These are phyloP conservation scores for Cochlearia excelsa DNA, from an alignment of 345 rosid genomes.

Conservation along the genomic window DNA sequence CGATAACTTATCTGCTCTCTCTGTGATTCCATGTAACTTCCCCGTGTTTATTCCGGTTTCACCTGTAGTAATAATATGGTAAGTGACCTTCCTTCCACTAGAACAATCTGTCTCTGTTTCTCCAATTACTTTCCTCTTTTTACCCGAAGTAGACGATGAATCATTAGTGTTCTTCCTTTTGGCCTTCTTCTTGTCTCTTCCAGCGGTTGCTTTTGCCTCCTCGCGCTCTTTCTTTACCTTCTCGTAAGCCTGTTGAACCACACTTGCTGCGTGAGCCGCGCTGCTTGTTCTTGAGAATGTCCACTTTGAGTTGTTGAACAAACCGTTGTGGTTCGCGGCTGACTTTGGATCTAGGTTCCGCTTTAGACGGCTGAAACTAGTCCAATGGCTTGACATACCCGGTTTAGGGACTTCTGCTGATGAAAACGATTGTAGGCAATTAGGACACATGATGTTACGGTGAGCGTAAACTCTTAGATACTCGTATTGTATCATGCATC, in stretches of 20 bases:
- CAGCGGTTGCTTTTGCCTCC: slow-evolving; percentile 50
- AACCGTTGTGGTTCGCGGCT: slow-evolving; percentile 34
- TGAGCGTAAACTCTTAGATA: slow-evolving; percentile 54
- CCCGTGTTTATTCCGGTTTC: slow-evolving; percentile 26
- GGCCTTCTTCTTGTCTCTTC: slow-evolving; percentile 45
- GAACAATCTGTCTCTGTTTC: slow-evolving; percentile 33
- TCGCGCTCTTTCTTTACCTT: slow-evolving; percentile 58
- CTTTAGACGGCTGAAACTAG: slow-evolving; percentile 40
- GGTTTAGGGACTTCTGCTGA: slow-evolving; percentile 59
- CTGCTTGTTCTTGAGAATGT: slow-evolving; percentile 48
- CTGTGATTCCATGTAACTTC: too few relatives aligned
- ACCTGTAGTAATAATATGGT: slow-evolving; percentile 24
- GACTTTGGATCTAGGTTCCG: slow-evolving; percentile 41
- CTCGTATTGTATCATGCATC: slow-evolving; percentile 65
- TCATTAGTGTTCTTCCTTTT: slow-evolving; percentile 36
- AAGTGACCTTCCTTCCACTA: slow-evolving; percentile 33
- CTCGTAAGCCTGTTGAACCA: slow-evolving; percentile 60
- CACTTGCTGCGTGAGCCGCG: slow-evolving; percentile 55
- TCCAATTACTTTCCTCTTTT: slow-evolving; percentile 49
- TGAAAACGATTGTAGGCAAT: slow-evolving; percentile 55
- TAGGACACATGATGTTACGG: slow-evolving; percentile 56
- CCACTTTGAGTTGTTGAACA: slow-evolving; percentile 40
- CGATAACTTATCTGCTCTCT: slow-evolving; percentile 33
- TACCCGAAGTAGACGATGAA: slow-evolving; percentile 32
- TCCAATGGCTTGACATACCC: slow-evolving; percentile 44